These are phyloP conservation scores for Protostelium mycophagum DNA, from an alignment of 78 protist species.

Conservation along the genomic window DNA sequence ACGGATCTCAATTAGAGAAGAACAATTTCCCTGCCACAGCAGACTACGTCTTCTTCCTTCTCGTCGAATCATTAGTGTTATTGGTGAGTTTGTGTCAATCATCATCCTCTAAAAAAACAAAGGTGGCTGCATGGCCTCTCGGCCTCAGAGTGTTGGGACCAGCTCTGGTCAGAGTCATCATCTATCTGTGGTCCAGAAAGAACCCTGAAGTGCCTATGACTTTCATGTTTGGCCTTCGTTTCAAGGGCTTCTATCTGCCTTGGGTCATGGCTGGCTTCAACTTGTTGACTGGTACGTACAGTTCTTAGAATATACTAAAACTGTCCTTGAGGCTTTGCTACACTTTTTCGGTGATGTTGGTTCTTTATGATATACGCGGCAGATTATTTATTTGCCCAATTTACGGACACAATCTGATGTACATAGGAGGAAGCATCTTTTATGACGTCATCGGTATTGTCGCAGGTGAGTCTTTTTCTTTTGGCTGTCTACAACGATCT, in stretches of 20 bases:
- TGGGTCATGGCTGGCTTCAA: constrained; percentile 32
- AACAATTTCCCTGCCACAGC: not conserved
- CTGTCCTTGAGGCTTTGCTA: not conserved
- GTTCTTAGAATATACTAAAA: not conserved
- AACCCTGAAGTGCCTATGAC: constrained; percentile 23
- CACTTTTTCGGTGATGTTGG: too few species aligned
- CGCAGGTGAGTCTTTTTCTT: too few species aligned
- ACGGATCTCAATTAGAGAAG: not conserved
- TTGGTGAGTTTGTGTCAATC: not conserved
- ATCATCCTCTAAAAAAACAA: not conserved
- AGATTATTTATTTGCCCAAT: too few species aligned
- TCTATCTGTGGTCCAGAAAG: constrained; percentile 52
- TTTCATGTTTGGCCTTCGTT: constrained; percentile 40
- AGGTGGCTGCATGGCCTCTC: constrained; percentile 13
- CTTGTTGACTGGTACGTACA: constrained; percentile 4
- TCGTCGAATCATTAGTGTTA: not conserved
- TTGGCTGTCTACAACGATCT: too few species aligned
- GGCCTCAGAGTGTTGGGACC: not conserved
- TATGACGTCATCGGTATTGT: constrained; percentile 1
- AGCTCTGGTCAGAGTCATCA: constrained; percentile 11
- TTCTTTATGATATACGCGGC: too few species aligned
- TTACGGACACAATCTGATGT: too few species aligned
- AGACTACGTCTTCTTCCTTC: not conserved
- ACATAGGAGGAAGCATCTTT: not conserved
- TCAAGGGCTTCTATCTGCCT: constrained; percentile 43